A percentile compares a stretch with the other conserved stretches of the same genome.
Conservation (phyloP, 306 rosid species). For the Trifolium fragiferum region DNA sequence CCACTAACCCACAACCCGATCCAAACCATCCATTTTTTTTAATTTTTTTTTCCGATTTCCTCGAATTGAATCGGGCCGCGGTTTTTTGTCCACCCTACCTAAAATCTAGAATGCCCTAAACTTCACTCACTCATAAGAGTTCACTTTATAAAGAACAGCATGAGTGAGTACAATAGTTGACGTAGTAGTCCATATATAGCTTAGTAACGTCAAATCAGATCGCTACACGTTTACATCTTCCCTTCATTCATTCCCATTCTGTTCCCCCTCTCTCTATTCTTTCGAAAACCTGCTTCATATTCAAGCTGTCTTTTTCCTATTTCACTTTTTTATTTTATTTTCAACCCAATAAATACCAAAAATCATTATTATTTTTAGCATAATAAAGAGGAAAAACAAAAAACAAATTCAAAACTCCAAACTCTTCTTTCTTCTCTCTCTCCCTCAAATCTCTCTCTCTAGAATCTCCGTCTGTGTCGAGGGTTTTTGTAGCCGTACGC, state of each 20-base stretch:
- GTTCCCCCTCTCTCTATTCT: not conserved
- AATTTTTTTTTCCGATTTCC: too few relatives aligned
- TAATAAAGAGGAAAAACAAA: not conserved
- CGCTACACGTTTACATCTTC: not conserved
- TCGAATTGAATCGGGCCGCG: too few relatives aligned
- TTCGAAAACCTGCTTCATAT: slow-evolving; percentile 76
- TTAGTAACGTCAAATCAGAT: slow-evolving; percentile 5
- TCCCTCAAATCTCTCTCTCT: slow-evolving; percentile 44
- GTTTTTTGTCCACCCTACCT: too few relatives aligned
- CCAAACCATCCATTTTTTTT: too few relatives aligned
- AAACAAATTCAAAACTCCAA: slow-evolving; percentile 32
- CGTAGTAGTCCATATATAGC: not conserved
- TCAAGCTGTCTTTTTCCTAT: slow-evolving; percentile 74
- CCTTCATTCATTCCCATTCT: not conserved
- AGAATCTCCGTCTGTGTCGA: slow-evolving; percentile 32
- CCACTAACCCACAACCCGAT: too few relatives aligned
- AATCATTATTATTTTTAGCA: not conserved
- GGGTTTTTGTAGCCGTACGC: slow-evolving; percentile 37
- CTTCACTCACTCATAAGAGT: not conserved
- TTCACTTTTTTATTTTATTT: not conserved
- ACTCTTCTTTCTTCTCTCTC: not conserved
- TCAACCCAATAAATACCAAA: not conserved
- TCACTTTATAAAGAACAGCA: too few relatives aligned
- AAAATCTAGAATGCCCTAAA: too few relatives aligned
- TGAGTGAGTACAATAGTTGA: too few relatives aligned